Evolutionary conservation across 139 green algal species (phyloP).

Genomic region (Picochlorum sp.): DNA sequence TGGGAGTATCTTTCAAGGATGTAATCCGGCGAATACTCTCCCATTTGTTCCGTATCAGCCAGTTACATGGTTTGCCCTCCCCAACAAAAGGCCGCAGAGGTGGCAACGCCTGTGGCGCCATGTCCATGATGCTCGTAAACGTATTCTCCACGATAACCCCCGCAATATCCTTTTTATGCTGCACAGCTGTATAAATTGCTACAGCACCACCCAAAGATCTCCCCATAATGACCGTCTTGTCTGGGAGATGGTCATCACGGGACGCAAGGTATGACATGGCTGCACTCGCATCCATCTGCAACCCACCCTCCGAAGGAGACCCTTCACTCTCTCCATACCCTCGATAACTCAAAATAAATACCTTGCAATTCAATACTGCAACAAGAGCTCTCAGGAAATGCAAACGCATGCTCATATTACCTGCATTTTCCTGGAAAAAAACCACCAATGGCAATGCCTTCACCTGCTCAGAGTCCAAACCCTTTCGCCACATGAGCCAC

Average conservation of each 20-base stretch:
- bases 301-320: conserved; percentile 53
- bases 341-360: conserved; percentile 69
- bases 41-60: conserved; percentile 83
- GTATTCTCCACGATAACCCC: conserved; percentile 81
- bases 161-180: conserved; percentile 42
- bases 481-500: conserved; percentile 55
- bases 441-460: conserved; percentile 49
- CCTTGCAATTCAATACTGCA: conserved; percentile 33
- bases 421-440: conserved; percentile 84
- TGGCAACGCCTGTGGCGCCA: conserved; percentile 48
- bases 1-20: conserved; percentile 35
- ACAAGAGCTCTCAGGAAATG: conserved; percentile 61
- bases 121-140: conserved; percentile 69
- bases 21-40: conserved; percentile 43
- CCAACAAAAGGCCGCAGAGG: conserved; percentile 49
- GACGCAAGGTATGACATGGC: conserved; percentile 46
- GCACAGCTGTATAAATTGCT: conserved; percentile 53
- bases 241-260: conserved; percentile 41
- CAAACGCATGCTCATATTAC: conserved; percentile 79
- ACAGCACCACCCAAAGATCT: conserved; percentile 77
- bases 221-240: conserved; percentile 62
- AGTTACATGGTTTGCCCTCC: conserved; percentile 55
- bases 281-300: conserved; percentile 60
- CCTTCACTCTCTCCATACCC: conserved; percentile 71
- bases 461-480: conserved; percentile 10